Evolutionary conservation across 768 basidiomycete genomes (phyloP).

Genomic region (Termitomyces sp.): DNA sequence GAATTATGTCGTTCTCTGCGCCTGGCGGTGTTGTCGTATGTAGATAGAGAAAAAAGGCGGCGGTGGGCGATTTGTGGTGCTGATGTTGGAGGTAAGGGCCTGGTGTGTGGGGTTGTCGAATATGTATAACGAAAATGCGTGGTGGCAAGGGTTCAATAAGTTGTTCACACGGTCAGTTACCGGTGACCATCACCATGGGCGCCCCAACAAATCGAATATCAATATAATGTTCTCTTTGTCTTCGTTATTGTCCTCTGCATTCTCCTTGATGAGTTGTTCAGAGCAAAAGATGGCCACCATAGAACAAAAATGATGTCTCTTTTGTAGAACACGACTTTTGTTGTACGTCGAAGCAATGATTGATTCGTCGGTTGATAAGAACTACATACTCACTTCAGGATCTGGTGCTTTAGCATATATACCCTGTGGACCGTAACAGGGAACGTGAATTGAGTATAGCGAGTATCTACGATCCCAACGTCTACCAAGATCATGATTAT

Average conservation of each 20-base stretch:
- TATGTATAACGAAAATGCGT: slow-evolving; percentile 4
- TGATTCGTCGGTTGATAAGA: background rate
- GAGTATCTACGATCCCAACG: too few species aligned
- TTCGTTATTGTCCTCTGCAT: background rate
- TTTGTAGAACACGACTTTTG: background rate
- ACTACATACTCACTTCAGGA: background rate
- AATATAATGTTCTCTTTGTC: slow-evolving; percentile 1
- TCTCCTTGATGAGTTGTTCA: background rate
- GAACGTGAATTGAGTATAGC: background rate
- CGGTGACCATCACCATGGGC: background rate
- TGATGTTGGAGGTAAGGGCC: slow-evolving; percentile 2
- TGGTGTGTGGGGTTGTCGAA: background rate
- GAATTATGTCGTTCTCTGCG: background rate
- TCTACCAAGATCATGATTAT: background rate
- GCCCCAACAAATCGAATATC: background rate
- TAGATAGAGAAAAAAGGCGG: slow-evolving; percentile 2
- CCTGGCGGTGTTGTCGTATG: background rate
- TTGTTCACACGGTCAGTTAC: slow-evolving; percentile 10
- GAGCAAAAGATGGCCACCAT: background rate
- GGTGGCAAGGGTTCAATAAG: slow-evolving; percentile 1
- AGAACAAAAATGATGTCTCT: background rate
- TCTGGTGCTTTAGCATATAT: too few species aligned
- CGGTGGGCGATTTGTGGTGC: background rate
- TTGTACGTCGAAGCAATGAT: background rate
- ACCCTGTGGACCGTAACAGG: background rate